These are phyloP conservation scores for Musa balbisiana DNA, from an alignment of 202 grass and related monocot genomes.

Conservation along the genomic window DNA sequence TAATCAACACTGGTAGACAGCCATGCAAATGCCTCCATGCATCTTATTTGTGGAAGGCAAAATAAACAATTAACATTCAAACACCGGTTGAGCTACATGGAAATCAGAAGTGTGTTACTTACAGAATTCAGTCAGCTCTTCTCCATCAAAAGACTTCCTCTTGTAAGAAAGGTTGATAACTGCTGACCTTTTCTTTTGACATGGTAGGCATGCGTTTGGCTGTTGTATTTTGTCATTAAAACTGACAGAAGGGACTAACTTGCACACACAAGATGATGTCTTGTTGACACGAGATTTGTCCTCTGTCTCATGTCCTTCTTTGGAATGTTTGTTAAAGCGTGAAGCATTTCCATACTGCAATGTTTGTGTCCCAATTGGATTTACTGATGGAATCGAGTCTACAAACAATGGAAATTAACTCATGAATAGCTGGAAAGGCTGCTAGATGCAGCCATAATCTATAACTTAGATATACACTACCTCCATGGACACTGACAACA, in stretches of 20 bases:
- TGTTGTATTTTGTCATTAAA: conserved; percentile 62
- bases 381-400: conserved; percentile 33
- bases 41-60: not conserved
- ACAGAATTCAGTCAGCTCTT: conserved; percentile 49
- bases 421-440: conserved; percentile 11
- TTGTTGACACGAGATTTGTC: conserved; percentile 39
- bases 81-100: not conserved
- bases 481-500: conserved; percentile 71
- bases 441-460: not conserved
- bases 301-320: conserved; percentile 42
- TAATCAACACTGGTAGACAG: not conserved
- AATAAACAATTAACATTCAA: not conserved
- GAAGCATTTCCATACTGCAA: conserved; percentile 44
- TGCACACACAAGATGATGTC: conserved; percentile 41
- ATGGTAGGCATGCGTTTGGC: conserved; percentile 33
- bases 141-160: conserved; percentile 60
- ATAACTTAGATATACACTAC: conserved; percentile 23
- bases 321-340: conserved; percentile 43
- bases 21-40: not conserved
- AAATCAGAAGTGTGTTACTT: conserved; percentile 26
- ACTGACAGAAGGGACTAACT: conserved; percentile 65
- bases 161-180: conserved; percentile 79
- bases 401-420: conserved; percentile 10
- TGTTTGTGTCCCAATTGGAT: conserved; percentile 30
- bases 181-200: conserved; percentile 62